These are phyloP conservation scores for Euclidium syriacum DNA, from an alignment of 345 rosid species.

Conservation along the genomic window DNA sequence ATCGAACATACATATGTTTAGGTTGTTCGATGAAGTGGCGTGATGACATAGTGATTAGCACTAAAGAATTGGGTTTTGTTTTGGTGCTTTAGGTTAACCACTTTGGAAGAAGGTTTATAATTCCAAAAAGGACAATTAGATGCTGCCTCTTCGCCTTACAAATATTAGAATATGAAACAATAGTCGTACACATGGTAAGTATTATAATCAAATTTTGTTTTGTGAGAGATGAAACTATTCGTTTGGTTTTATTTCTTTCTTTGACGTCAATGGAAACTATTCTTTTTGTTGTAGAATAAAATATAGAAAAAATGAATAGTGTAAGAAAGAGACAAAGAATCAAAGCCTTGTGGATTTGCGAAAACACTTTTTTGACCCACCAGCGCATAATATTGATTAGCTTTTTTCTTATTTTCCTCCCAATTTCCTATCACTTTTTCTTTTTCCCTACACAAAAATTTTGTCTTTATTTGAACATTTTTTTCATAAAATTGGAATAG, in stretches of 20 bases:
- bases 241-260: slow-evolving; percentile 26
- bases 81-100: too few species aligned
- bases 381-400: slow-evolving; percentile 21
- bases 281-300: slow-evolving; percentile 25
- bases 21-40: not conserved
- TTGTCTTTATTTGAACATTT: slow-evolving; percentile 27
- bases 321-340: slow-evolving; percentile 29
- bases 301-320: slow-evolving; percentile 15
- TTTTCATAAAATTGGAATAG: not conserved
- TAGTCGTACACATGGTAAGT: not conserved
- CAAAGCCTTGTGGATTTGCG: slow-evolving; percentile 33
- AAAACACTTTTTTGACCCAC: slow-evolving; percentile 36
- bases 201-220: not conserved
- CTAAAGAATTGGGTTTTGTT: too few species aligned
- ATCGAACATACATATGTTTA: not conserved
- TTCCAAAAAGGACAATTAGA: too few species aligned
- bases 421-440: slow-evolving; percentile 24
- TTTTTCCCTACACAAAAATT: slow-evolving; percentile 11
- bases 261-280: too few species aligned
- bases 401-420: slow-evolving; percentile 23
- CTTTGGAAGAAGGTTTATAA: too few species aligned
- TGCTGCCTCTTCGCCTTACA: too few species aligned
- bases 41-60: too few species aligned
- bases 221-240: slow-evolving; percentile 13
- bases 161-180: not conserved